A percentile compares a stretch with the other conserved stretches of the same genome.
phyloP scores from a whole-genome alignment of 2,329 filamentous ascomycete genomes.

The Pestalotiopsis fici region DNA sequence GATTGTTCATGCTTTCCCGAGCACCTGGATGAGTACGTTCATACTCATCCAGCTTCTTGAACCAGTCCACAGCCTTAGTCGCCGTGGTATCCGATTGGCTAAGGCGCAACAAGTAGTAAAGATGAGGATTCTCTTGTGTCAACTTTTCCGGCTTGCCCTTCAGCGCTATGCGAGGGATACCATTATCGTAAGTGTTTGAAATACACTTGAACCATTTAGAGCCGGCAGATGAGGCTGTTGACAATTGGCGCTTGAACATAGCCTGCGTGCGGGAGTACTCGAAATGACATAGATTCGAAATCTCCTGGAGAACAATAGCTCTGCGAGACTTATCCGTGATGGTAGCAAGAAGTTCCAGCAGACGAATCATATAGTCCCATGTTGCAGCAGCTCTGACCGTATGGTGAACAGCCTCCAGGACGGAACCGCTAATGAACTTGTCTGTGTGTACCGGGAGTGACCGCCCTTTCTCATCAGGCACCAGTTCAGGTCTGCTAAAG shows the following conservation, averaged over 20 bases:
- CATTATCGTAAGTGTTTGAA: constrained; percentile 34
- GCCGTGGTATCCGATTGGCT: constrained; percentile 38
- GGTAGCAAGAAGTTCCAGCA: constrained; percentile 34
- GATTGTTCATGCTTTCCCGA: constrained; percentile 32
- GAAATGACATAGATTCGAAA: constrained; percentile 44
- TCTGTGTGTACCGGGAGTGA: constrained; percentile 37
- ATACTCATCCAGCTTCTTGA: constrained; percentile 40
- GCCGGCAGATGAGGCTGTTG: constrained; percentile 33
- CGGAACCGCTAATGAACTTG: constrained; percentile 38
- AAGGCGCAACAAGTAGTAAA: constrained; percentile 45
- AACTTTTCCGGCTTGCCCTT: constrained; percentile 42
- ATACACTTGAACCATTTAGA: constrained; percentile 43
- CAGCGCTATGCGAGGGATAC: constrained; percentile 36
- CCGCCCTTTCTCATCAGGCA: constrained; percentile 46
- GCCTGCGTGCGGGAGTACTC: constrained; percentile 40
- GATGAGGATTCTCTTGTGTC: constrained; percentile 35
- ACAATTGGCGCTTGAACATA: constrained; percentile 40
- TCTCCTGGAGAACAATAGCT: constrained; percentile 42
- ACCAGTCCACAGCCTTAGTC: constrained; percentile 36
- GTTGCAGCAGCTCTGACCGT: constrained; percentile 34
- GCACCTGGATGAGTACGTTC: constrained; percentile 33
- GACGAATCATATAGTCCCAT: constrained; percentile 40
- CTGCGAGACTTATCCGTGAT: constrained; percentile 28
- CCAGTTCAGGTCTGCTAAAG: constrained; percentile 40
- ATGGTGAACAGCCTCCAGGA: constrained; percentile 42